These are phyloP conservation scores for Apiospora hydei DNA, from an alignment of 2,329 filamentous ascomycete species.

Conservation along the genomic window DNA sequence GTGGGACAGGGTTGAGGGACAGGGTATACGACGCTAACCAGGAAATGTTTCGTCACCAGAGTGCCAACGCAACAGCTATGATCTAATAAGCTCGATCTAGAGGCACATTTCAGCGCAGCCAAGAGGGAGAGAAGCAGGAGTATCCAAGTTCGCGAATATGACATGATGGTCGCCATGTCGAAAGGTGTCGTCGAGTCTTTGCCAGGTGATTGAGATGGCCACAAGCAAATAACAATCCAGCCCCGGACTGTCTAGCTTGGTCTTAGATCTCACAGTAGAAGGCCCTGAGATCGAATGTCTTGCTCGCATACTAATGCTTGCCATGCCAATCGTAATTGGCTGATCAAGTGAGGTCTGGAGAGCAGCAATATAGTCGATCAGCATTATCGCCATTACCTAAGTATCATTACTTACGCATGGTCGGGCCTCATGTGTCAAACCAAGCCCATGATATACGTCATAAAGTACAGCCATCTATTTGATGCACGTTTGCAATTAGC, in stretches of 20 bases:
- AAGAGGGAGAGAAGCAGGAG: constrained; percentile 2
- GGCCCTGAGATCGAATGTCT: not conserved
- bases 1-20: constrained; percentile 10
- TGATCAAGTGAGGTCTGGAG: not conserved
- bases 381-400: not conserved
- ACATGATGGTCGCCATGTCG: not conserved
- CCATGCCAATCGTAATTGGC: not conserved
- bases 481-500: too few species aligned
- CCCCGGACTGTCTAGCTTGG: not conserved
- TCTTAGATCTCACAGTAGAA: constrained; percentile 4
- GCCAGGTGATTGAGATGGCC: not conserved
- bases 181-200: constrained; percentile 2
- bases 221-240: constrained; percentile 11
- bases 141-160: not conserved
- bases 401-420: not conserved
- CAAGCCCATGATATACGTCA: not conserved
- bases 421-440: not conserved
- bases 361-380: not conserved
- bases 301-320: not conserved
- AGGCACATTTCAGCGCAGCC: not conserved
- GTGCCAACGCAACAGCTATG: constrained; percentile 34
- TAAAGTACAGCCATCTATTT: not conserved
- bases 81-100: constrained; percentile 13
- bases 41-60: constrained; percentile 35
- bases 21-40: constrained; percentile 20